Base-by-base conservation (phyloP, 768 basidiomycete genomes). In the Crucibulum laeve region DNA sequence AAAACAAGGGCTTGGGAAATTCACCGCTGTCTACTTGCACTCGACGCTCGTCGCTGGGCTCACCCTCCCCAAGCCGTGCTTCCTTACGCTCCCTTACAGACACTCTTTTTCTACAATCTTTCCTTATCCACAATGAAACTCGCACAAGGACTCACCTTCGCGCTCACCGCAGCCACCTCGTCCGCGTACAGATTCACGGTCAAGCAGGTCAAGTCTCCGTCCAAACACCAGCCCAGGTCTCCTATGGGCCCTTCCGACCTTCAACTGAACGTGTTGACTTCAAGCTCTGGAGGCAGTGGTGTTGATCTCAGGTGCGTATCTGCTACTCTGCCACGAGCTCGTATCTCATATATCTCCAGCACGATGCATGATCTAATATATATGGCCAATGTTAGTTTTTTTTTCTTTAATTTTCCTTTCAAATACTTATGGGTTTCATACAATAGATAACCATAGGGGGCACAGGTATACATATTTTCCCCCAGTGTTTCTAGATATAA, bases 331-430 rank as follows among this genome's bases (percentile, higher is more conserved):
- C 4, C 41, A 25, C 34, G 25, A 14, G 33, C 24, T 21, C 26
- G 11, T 11, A 38, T 46, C 40, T 37, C 46, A 62, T 45, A 39
- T 40, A 40, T 40, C 44, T 45, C 19, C 46, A 91, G 87, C 54
- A 79, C 84, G 49, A 75, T 81, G 21, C 76, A 82, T 48, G 90
- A 91, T 64, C 58, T 91, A 61, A 72, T 91, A 46, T 92, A 92
- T 53, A 74, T 89, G 44, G 76, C 81, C 43, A 82, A 91, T 56
- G 87, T 87, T 53, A 62, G 84, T 66, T 5, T 15, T 25, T 13
- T 45, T 53, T 43, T 36, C 34, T 34, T 42, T 47, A 5, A 30
- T 22, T 30, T 24, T 43, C 3, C 24, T 30, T 49, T 40, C 22
- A 40, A 46, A 19, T 34, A n/a, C 25, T 28, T 48, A 46, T 46